Evolutionary conservation across 83 land plant genomes (phyloP).

Genomic region (Picea abies): DNA sequence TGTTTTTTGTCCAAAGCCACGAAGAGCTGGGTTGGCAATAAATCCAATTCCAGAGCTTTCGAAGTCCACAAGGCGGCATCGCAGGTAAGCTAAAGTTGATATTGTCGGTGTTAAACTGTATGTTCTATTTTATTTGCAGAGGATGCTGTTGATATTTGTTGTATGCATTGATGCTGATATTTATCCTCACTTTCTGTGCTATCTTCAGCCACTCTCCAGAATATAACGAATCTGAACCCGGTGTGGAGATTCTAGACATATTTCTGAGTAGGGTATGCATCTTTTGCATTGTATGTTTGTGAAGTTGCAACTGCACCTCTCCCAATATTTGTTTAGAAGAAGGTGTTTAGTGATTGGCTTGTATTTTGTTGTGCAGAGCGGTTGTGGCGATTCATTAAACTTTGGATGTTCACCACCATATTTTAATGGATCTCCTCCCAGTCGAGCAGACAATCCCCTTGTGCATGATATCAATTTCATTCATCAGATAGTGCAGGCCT

Average conservation of each 20-base stretch:
- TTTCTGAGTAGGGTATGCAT: slow-evolving; percentile 47
- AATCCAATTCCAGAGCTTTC: slow-evolving; percentile 21
- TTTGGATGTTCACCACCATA: slow-evolving; percentile 51
- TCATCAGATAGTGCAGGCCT: slow-evolving; percentile 39
- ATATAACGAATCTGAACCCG: slow-evolving; percentile 41
- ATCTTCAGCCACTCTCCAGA: slow-evolving; percentile 48
- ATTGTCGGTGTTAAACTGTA: neutral
- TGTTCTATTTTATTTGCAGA: neutral
- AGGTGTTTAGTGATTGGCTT: neutral
- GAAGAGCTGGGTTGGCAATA: slow-evolving; percentile 33
- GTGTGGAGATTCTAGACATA: slow-evolving; percentile 54
- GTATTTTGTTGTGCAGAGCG: neutral
- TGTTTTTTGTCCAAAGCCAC: slow-evolving; percentile 66
- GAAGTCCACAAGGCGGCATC: slow-evolving; percentile 40
- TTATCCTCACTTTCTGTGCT: neutral
- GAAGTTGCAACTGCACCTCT: neutral
- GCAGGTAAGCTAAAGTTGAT: slow-evolving; percentile 23
- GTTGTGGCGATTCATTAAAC: slow-evolving; percentile 11
- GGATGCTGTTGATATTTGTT: neutral
- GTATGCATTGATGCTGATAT: too few species aligned
- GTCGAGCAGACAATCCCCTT: slow-evolving; percentile 57
- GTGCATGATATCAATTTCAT: slow-evolving; percentile 59
- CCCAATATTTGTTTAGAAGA: neutral
- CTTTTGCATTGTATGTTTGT: neutral
- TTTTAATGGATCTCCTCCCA: slow-evolving; percentile 65